Percentiles rank a stretch among this genome's conserved stretches.
Evolutionary conservation across 257 asterid species (phyloP).

Genomic region (Scutellaria barbata): DNA sequence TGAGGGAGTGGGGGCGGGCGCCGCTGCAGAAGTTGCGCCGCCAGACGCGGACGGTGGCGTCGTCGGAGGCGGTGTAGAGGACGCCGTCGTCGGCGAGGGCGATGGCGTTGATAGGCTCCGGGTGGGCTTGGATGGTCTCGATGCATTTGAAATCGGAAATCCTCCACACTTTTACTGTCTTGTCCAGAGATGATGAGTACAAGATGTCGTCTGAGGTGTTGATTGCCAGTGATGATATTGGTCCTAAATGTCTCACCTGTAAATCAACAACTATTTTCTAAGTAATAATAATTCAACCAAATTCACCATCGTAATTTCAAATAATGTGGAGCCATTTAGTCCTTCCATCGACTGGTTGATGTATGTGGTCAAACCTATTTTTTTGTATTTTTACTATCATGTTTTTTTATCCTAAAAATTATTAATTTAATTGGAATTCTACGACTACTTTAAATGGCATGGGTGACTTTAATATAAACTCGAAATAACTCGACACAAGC

Average conservation of each 20-base stretch:
- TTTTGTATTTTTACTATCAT: no score
- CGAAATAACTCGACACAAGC: no score
- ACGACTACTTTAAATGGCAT: no score
- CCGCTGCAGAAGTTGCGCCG: slow-evolving; percentile 84
- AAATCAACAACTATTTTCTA: not conserved
- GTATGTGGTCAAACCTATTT: no score
- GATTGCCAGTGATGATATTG: slow-evolving; percentile 79
- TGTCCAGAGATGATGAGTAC: slow-evolving; percentile 82
- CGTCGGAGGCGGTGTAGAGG: slow-evolving; percentile 90
- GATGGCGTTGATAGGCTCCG: slow-evolving; percentile 78
- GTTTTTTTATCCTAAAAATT: no score
- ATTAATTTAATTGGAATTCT: no score
- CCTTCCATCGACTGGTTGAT: no score
- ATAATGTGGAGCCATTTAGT: no score
- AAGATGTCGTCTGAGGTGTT: slow-evolving; percentile 77
- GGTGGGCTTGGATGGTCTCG: slow-evolving; percentile 93
- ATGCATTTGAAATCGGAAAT: slow-evolving; percentile 87
- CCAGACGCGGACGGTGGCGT: slow-evolving; percentile 90
- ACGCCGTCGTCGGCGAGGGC: slow-evolving; percentile 85
- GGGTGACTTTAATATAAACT: no score
- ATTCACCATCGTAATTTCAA: no score
- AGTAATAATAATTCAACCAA: no score
- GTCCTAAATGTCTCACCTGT: slow-evolving; percentile 80
- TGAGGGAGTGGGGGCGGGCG: slow-evolving; percentile 77
- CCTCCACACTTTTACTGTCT: slow-evolving; percentile 84